phyloP scores from a whole-genome alignment of 768 basidiomycete species.

The Auricularia heimuer region DNA sequence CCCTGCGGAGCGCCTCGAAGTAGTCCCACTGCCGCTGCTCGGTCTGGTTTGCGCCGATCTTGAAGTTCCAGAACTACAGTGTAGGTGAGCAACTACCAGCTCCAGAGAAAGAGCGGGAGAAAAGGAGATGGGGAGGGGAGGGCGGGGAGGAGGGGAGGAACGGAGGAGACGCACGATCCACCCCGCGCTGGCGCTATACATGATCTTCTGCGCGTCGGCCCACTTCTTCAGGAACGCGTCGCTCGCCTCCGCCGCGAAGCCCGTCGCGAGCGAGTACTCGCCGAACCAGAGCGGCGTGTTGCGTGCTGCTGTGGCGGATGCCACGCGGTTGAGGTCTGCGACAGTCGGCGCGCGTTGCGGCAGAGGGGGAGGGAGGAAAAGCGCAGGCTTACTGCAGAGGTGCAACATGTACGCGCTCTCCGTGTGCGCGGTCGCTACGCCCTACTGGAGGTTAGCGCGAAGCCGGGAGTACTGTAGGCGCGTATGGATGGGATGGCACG shows the following conservation, averaged over 20 bases:
- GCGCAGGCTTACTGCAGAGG: constrained; percentile 38
- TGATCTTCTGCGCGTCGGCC: constrained; percentile 68
- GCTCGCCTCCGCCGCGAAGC: constrained; percentile 48
- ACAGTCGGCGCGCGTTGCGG: not conserved
- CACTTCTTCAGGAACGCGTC: constrained; percentile 52
- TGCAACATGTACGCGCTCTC: constrained; percentile 49
- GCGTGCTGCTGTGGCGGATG: constrained; percentile 33
- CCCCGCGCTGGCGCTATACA: constrained; percentile 49
- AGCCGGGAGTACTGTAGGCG: too few relatives aligned
- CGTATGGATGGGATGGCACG: constrained; percentile 21
- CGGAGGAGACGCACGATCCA: constrained; percentile 69
- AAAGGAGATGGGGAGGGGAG: not conserved
- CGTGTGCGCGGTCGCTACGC: constrained; percentile 56
- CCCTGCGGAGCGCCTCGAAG: constrained; percentile 44
- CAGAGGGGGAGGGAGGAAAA: not conserved
- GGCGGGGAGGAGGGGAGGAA: too few relatives aligned
- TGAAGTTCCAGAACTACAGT: constrained; percentile 62
- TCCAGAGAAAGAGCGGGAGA: not conserved
- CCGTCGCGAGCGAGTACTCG: constrained; percentile 55
- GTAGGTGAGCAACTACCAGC: too few relatives aligned
- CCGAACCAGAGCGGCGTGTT: constrained; percentile 45
- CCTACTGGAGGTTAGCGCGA: constrained; percentile 27
- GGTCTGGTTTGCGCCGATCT: constrained; percentile 44
- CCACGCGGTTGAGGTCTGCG: constrained; percentile 42
- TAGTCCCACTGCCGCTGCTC: constrained; percentile 60